Conservation (phyloP, 2,329 filamentous ascomycete species). For the Penicillium sp. region DNA sequence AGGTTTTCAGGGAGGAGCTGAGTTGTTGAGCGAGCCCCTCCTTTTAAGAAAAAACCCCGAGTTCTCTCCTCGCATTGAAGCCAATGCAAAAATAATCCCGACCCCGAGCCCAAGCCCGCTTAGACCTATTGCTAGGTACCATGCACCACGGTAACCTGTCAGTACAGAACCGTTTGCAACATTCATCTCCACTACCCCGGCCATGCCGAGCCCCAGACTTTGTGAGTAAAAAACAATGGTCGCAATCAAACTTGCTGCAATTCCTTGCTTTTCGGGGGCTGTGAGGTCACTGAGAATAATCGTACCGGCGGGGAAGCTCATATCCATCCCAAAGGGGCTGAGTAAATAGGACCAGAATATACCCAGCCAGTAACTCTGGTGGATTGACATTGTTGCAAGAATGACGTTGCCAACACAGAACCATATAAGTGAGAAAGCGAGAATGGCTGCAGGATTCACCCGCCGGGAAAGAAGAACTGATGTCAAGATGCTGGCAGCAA, state of each 20-base stretch:
- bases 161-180: background rate
- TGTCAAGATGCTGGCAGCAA: background rate
- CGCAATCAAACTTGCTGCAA: constrained; percentile 33
- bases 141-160: background rate
- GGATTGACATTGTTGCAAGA: background rate
- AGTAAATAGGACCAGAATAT: constrained; percentile 36
- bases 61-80: too few species aligned
- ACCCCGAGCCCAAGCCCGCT: background rate
- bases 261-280: constrained; percentile 35
- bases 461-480: background rate
- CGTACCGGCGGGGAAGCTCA: constrained; percentile 38
- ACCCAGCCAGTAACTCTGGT: constrained; percentile 36
- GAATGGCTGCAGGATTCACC: background rate
- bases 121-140: background rate
- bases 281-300: constrained; percentile 36
- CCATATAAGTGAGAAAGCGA: background rate
- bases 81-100: background rate
- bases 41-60: too few species aligned
- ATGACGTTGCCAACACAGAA: background rate
- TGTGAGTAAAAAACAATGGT: constrained; percentile 42
- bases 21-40: too few species aligned
- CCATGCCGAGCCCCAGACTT: constrained; percentile 38
- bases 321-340: constrained; percentile 46
- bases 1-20: too few species aligned
- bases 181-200: constrained; percentile 19